Conservation (phyloP, 73 alveolate species). For the Stentor coeruleus region DNA sequence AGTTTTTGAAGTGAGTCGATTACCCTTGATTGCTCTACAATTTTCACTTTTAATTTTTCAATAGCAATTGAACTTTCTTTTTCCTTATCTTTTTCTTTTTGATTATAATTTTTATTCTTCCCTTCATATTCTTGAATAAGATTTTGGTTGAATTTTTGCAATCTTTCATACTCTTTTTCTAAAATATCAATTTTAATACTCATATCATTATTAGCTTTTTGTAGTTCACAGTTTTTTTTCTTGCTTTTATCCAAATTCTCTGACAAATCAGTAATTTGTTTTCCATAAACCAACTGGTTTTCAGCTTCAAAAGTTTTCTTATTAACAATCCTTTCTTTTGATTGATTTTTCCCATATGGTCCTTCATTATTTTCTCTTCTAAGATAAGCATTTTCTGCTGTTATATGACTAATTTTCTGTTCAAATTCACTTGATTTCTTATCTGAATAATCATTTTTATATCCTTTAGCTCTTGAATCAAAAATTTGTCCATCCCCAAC, state of each 20-base stretch:
- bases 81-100: background rate
- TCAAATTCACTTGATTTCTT: no score
- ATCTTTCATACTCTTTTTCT: background rate
- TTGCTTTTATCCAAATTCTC: background rate
- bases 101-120: no score
- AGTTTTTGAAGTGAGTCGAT: no score
- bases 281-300: background rate
- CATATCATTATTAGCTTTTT: background rate
- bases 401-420: background rate
- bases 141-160: background rate
- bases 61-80: no score
- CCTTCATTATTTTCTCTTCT: background rate
- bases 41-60: no score
- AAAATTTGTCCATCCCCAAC: no score
- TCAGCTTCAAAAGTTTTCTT: background rate
- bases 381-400: background rate
- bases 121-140: background rate
- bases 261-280: background rate
- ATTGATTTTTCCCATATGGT: no score
- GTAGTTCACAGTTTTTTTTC: background rate
- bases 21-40: no score
- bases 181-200: no score
- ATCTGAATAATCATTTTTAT: no score
- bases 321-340: no score
- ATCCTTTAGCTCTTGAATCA: no score